Evolutionary conservation across 306 rosid genomes (phyloP), one percentile per base, ranked within the genome.

Genomic region (Elaeagnus macrophylla): DNA sequence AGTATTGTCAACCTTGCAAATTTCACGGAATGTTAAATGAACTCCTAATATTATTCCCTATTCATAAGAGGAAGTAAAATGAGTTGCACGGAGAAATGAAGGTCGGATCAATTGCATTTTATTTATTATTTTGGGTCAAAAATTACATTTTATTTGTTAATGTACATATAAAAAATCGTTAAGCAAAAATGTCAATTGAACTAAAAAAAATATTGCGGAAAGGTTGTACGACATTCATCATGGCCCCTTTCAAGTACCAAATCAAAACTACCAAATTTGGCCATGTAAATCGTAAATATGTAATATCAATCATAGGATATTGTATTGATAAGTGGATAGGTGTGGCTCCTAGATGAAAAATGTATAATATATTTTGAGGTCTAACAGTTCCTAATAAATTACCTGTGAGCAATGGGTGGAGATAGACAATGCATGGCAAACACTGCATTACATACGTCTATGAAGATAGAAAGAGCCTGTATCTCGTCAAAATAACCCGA

Each of bases 401-500:
- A 86, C 99, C 95, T 68, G 78, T 91, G 99, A 58, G 96, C 99
- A 86, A 91, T 69, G 38, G 96, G 95, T 0, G 89, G 96, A 51
- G 87, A 91, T 42, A 66, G 93, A 57, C 93, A 84, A 76, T 91
- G 99, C 96, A 91, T 87, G 13, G 99, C 80, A 2, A 91, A 87
- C 44, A 91, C 95, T 6, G 99, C 96, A 71, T 82, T 91, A 53
- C 96, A 87, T 12, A 80, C 84, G 42, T 91, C 99, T 75, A 93
- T 84, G 79, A 91, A 87, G 76, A 91, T 84, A 52, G 71, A 46
- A 61, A 91, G 83, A 54, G 80, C 78, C 76, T 91, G 95, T 46
- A 56, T 82, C 68, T 91, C 99, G 50, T 91, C 99, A 73, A 84
- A 91, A 78, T 78, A 82, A 38, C 85, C 93, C 50, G 82, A 51